phyloP scores from a whole-genome alignment of 371 early-diverging fungal genomes.

The Rhizomucor pusillus region DNA sequence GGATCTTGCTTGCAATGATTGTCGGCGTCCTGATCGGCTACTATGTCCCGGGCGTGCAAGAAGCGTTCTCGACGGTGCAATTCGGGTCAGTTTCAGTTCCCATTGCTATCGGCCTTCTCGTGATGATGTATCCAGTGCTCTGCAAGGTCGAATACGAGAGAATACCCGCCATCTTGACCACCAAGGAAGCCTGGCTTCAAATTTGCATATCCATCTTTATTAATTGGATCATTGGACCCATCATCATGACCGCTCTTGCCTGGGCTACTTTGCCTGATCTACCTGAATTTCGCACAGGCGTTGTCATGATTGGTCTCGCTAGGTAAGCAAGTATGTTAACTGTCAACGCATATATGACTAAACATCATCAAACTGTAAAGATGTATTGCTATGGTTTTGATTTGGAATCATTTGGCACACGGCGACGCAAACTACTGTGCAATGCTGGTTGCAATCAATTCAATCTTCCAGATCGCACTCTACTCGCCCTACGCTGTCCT shows the following conservation, averaged over 20 bases:
- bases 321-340: conserved; percentile 15
- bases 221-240: conserved; percentile 72
- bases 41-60: conserved; percentile 58
- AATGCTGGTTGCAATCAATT: conserved; percentile 68
- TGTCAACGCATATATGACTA: not conserved
- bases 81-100: conserved; percentile 71
- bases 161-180: conserved; percentile 37
- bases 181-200: conserved; percentile 40
- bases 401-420: conserved; percentile 71
- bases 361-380: conserved; percentile 12
- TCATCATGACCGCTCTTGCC: conserved; percentile 69
- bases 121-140: conserved; percentile 78
- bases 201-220: conserved; percentile 54
- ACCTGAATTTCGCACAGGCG: conserved; percentile 65
- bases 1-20: conserved; percentile 63
- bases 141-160: conserved; percentile 66
- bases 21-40: conserved; percentile 70
- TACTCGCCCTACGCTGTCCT: conserved; percentile 64
- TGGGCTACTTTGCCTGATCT: conserved; percentile 74
- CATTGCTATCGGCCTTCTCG: conserved; percentile 61
- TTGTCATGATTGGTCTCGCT: conserved; percentile 73
- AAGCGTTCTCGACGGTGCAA: conserved; percentile 48
- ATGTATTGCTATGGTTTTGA: conserved; percentile 83
- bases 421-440: conserved; percentile 71
- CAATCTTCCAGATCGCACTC: conserved; percentile 65